These are phyloP conservation scores for Lichtheimia ramosa DNA, from an alignment of 371 early-diverging fungal species.

Conservation along the genomic window DNA sequence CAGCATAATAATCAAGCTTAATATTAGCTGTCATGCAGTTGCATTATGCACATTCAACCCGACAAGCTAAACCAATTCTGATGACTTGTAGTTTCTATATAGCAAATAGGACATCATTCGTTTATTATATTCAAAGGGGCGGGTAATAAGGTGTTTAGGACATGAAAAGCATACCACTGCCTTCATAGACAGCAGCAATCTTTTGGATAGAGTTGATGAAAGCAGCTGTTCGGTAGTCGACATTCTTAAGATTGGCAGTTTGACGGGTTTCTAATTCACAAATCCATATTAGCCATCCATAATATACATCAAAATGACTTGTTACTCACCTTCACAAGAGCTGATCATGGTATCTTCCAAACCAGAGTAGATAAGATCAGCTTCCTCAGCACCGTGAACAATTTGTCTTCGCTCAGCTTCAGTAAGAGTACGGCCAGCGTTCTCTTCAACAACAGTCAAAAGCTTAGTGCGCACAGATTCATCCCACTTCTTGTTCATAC, in stretches of 20 bases:
- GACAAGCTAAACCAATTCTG: too few species aligned
- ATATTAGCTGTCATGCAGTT: too few species aligned
- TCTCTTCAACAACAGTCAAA: conserved; percentile 76
- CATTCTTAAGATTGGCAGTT: conserved; percentile 61
- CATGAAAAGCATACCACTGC: conserved; percentile 81
- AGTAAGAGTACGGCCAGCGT: conserved; percentile 65
- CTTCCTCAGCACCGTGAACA: conserved; percentile 89
- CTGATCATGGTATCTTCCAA: conserved; percentile 88
- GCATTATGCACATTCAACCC: too few species aligned
- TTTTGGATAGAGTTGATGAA: conserved; percentile 86
- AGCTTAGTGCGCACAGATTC: conserved; percentile 80
- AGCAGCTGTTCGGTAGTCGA: conserved; percentile 87
- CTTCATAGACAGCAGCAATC: conserved; percentile 78
- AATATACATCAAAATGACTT: not conserved
- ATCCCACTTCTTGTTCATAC: conserved; percentile 92
- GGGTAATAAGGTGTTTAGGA: conserved; percentile 19
- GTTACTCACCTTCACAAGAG: conserved; percentile 61
- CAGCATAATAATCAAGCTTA: too few species aligned
- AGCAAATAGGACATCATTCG: too few species aligned
- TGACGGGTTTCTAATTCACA: conserved; percentile 41
- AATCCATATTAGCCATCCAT: not conserved
- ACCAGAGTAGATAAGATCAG: conserved; percentile 88
- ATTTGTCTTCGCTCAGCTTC: conserved; percentile 78
- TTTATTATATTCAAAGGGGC: too few species aligned
- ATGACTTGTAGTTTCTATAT: too few species aligned